Conservation (phyloP, 1,284 basidiomycete genomes). For the Rhodofomes roseus region DNA sequence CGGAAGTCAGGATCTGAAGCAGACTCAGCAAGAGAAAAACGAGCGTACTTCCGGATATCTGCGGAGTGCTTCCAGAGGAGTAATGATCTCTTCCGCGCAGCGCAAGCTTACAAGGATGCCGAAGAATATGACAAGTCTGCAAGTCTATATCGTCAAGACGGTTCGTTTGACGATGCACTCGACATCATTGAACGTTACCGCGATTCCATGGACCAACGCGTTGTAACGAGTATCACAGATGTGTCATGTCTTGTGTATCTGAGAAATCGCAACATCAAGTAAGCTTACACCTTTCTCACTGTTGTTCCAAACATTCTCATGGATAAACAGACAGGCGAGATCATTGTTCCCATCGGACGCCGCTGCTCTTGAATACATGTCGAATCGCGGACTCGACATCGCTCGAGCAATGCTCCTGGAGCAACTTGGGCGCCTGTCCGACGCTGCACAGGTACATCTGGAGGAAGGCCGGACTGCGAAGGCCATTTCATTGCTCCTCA, state of each 20-base stretch:
- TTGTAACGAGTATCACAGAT: conserved; percentile 39
- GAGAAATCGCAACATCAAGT: conserved; percentile 41
- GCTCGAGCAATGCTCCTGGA: conserved; percentile 49
- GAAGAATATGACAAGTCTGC: conserved; percentile 43
- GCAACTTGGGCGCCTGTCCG: conserved; percentile 36
- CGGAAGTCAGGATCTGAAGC: conserved; percentile 33
- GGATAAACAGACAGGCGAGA: conserved; percentile 44
- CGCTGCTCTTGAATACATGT: conserved; percentile 53
- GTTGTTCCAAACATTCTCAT: neutral
- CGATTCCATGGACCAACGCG: conserved; percentile 28
- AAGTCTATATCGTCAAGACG: conserved; percentile 43
- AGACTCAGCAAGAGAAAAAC: conserved; percentile 17
- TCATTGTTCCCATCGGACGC: conserved; percentile 48
- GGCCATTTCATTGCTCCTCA: conserved; percentile 45
- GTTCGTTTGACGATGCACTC: conserved; percentile 52
- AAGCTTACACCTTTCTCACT: conserved; percentile 18
- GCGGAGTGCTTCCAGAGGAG: conserved; percentile 49
- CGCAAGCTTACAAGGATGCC: conserved; percentile 39
- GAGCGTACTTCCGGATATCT: conserved; percentile 42
- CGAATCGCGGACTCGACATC: conserved; percentile 50
- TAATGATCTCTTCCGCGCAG: conserved; percentile 40
- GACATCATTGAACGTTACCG: conserved; percentile 37
- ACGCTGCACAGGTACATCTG: conserved; percentile 57
- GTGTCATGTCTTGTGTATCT: conserved; percentile 51
- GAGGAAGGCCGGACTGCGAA: conserved; percentile 45